Evolutionary conservation across 805 yeast genomes (phyloP), one percentile per base, ranked within the genome.

Genomic region (Kodamaea kaohsiungensis): DNA sequence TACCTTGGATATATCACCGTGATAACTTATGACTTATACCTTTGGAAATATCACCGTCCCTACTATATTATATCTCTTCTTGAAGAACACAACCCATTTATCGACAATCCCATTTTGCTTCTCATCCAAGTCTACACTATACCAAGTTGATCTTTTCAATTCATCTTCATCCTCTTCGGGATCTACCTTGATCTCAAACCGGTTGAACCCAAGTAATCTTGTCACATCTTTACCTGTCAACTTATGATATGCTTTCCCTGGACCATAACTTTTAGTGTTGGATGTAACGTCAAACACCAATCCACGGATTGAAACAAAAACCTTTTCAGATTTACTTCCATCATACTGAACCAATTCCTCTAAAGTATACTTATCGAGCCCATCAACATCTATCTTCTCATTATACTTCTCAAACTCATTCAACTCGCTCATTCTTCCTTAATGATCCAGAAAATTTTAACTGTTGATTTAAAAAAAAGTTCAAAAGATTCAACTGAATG

Each of bases 151-250:
- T 15, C 53, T 59, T 9, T 54, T 52, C 18, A 56, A 46, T 12
- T 33, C 51, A 13, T 51, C 51, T 1, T 50, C 51, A 4, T 48
- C 52, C 4, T 51, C 61, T 15, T 56, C 56, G 4, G 25, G 25
- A 3, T 53, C 54, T 3, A 52, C 57, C 27, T 59, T 61, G 46
- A 71, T 53, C 43, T 60, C 62, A 25, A 73, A 61, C 48, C 64
- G 80, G 51, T 89, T 85, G 62, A 85, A 81, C 1, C 89, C 97
- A 51, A 90, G 72, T 1, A 93, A 87, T 54, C 95, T 73, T 35
- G 89, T 82, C 18, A 89, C 89, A 60, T 90, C 97, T 58, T 81
- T 83, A 4, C 93, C 97, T 8, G 85, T 89, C 43, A 90, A 77
- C 6, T 77, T 82, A 62, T 84, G 85, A 68, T 90, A 91, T 18